Conservation (phyloP, 768 basidiomycete species). For the Termitomyces sp. region DNA sequence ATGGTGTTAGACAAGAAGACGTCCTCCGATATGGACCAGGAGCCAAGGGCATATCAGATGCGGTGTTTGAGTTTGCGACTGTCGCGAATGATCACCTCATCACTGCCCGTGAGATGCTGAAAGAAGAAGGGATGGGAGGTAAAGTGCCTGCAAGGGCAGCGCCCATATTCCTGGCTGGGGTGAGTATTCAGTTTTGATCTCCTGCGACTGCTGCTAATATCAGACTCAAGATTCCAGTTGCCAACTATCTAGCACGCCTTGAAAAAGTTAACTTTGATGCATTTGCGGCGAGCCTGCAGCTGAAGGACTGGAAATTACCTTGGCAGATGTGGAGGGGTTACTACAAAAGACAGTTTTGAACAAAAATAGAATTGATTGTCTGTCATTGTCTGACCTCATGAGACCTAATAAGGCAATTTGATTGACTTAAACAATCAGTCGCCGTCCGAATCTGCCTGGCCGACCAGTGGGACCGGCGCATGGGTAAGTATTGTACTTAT, state of each 20-base stretch:
- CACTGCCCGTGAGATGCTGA: constrained; percentile 70
- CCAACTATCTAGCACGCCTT: constrained; percentile 57
- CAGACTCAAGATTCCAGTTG: constrained; percentile 57
- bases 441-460: constrained; percentile 36
- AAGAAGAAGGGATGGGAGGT: constrained; percentile 41
- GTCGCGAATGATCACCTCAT: constrained; percentile 76
- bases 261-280: constrained; percentile 71
- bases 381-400: constrained; percentile 1
- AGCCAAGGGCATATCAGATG: constrained; percentile 65
- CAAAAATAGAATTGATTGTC: constrained; percentile 12
- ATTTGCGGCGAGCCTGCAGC: constrained; percentile 59
- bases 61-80: constrained; percentile 81
- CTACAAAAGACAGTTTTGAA: constrained; percentile 36
- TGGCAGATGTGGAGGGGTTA: constrained; percentile 58
- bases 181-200: constrained; percentile 35
- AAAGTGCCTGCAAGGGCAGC: constrained; percentile 55
- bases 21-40: constrained; percentile 57
- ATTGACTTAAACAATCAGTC: constrained; percentile 42
- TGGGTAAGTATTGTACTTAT: neutral
- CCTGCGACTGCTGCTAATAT: constrained; percentile 14
- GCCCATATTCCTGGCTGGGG: constrained; percentile 71
- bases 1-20: constrained; percentile 76
- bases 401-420: constrained; percentile 17
- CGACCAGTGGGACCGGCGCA: constrained; percentile 13
- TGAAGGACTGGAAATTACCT: constrained; percentile 73